Conservation (phyloP, 2,329 filamentous ascomycete genomes). For the Fusarium tricinctum region DNA sequence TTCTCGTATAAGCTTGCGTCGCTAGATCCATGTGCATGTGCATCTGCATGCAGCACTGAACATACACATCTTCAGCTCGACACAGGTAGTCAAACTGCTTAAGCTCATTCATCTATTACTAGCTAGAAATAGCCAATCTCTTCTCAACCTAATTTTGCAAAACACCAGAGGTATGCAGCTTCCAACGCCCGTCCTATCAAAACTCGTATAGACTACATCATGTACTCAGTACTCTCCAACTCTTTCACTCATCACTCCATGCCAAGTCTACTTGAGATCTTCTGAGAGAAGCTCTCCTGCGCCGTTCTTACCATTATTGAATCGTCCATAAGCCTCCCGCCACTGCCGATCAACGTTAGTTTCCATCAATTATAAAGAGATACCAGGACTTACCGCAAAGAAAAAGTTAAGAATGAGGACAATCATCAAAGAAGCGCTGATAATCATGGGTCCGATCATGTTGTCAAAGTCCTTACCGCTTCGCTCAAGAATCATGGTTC, state of each 20-base stretch:
- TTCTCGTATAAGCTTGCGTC: slow-evolving; percentile 3
- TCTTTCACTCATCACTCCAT: slow-evolving; percentile 1
- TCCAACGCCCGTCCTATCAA: slow-evolving; percentile 35
- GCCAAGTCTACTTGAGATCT: slow-evolving; percentile 49
- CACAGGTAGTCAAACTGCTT: slow-evolving; percentile 1
- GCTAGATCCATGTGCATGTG: slow-evolving; percentile 4
- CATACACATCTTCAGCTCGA: background rate
- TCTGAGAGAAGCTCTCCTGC: slow-evolving; percentile 41
- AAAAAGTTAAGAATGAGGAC: slow-evolving; percentile 89
- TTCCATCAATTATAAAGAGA: background rate
- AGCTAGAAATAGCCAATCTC: slow-evolving; percentile 4
- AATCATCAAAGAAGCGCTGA: slow-evolving; percentile 82
- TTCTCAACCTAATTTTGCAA: slow-evolving; percentile 4
- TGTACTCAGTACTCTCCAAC: slow-evolving; percentile 16
- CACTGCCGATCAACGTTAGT: slow-evolving; percentile 49
- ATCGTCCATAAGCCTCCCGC: slow-evolving; percentile 52
- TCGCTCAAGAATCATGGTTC: slow-evolving; percentile 83
- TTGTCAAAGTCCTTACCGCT: slow-evolving; percentile 96
- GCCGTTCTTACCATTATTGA: slow-evolving; percentile 40
- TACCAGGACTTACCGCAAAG: slow-evolving; percentile 75
- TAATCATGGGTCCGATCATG: slow-evolving; percentile 83
- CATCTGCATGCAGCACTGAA: slow-evolving; percentile 6
- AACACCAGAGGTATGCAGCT: slow-evolving; percentile 36
- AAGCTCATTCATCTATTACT: slow-evolving; percentile 2
- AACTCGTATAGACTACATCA: slow-evolving; percentile 7